Evolutionary conservation across 345 rosid genomes (phyloP), one percentile per base, ranked within the genome.

Genomic region (Brassica nigra): DNA sequence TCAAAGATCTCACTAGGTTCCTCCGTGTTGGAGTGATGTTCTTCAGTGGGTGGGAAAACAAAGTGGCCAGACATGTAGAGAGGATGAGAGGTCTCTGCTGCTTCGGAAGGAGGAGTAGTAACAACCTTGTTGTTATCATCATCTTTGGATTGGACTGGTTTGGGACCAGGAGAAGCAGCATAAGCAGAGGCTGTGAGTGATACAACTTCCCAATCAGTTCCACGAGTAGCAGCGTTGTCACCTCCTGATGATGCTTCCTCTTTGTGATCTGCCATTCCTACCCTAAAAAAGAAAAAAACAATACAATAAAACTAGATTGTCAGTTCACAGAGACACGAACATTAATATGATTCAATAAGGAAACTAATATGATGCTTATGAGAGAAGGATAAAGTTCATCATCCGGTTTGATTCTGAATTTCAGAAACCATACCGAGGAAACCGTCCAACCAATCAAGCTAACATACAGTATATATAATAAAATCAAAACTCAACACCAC

Each of bases 41-140:
- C 55, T 75, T 78, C 86, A 61, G 36, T 78, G 4, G 90, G 91
- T 6, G 91, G 90, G 80, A 87, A 88, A 75, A 81, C 88, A 76
- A 96, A 96, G 88, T 96, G 98, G 57, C 88, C 36, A 54, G 98
- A 91, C 97, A 88, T 79, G 86, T 93, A 86, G 28, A 95, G 66
- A 74, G 96, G 86, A 71, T 2, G 81, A 72, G 97, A 91, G 70
- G 92, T 77, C 79, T 90, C 93, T 4, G 84, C 93, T 4, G 84
- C 80, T 49, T 76, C 84, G 39, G 18, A 72, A 9, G 27, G 67
- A 66, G 78, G 57, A 80, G 73, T 76, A 33, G 34, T 84, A 66
- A 71, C 74, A 12, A 23, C 27, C 27, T 23, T 23, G 27, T 23
- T 23, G 27, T 52, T 85, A 62, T 86, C 85, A 66, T 87, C 85